Evolutionary conservation across 352 stramenopile genomes (phyloP), one percentile per base, ranked within the genome.

Genomic region (Discostella stelligera): DNA sequence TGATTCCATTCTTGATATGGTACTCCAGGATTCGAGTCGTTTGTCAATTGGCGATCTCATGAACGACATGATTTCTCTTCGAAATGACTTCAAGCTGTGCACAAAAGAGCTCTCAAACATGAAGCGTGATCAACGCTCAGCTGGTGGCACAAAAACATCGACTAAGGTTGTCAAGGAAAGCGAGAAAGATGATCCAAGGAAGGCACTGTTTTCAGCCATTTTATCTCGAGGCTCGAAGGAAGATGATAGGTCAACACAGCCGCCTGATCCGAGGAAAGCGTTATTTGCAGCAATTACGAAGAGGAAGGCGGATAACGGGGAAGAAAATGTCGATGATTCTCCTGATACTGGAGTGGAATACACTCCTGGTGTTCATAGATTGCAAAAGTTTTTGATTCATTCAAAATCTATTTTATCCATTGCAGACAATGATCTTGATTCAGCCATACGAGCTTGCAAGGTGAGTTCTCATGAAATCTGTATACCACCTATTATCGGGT

Each of bases 21-120:
- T 49, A 21, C 79, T 68, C 44, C 64, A 90, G 66, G 78, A 84
- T 70, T 88, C 84, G 44, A 88, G 83, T 58, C 59, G 80, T 49
- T 79, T 93, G 50, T 80, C 79, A 0, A 78, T 93, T 44, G 60
- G 68, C 49, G 88, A 93, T 58, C 61, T 93, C 64, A 80, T 72
- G 18, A 67, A 60, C 37, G 84, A 92, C 58, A 80, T 90, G 23
- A 69, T 66, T 48, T 81, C 62, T 48, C 50, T 92, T 8, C 46
- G 66, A 30, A 79, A 72, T 30, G 73, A 80, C 16, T 79, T 85
- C 14, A 20, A 86, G 11, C 79, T 85, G 25, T 92, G 86, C 72
- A 82, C 87, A 61, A 80, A 66, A 37, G 88, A 92, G 52, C 75
- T 91, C 6, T 69, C 72, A 7, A 71, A 44, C 7, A 79, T 93